These are phyloP conservation scores for Suillus decipiens DNA, from an alignment of 768 basidiomycete species.

Conservation along the genomic window DNA sequence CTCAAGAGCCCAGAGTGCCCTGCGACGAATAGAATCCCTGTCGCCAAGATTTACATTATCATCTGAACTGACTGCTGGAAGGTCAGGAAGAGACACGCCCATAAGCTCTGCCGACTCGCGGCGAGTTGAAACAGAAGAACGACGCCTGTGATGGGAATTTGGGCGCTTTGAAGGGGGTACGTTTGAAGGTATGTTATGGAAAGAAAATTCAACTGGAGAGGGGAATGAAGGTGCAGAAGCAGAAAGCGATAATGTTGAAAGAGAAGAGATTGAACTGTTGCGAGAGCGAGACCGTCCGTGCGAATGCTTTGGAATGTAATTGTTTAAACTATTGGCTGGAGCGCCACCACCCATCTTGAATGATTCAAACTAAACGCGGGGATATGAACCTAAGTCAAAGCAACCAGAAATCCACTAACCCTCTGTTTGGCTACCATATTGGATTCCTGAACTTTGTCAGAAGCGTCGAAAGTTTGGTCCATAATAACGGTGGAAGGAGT, in stretches of 20 bases:
- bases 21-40: slow-evolving; percentile 76
- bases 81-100: slow-evolving; percentile 73
- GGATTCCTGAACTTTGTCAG: slow-evolving; percentile 29
- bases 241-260: slow-evolving; percentile 44
- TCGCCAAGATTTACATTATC: slow-evolving; percentile 71
- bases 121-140: slow-evolving; percentile 87
- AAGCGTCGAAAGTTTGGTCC: slow-evolving; percentile 38
- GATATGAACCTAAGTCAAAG: neutral
- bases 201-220: slow-evolving; percentile 38
- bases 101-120: slow-evolving; percentile 90
- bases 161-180: slow-evolving; percentile 47
- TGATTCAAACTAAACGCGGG: slow-evolving; percentile 60
- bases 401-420: slow-evolving; percentile 25
- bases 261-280: slow-evolving; percentile 52
- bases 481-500: slow-evolving; percentile 38
- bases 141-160: slow-evolving; percentile 81
- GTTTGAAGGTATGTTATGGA: slow-evolving; percentile 26
- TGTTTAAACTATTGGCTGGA: slow-evolving; percentile 41
- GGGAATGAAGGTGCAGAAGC: slow-evolving; percentile 37
- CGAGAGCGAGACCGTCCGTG: slow-evolving; percentile 63
- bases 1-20: slow-evolving; percentile 86
- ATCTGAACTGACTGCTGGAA: slow-evolving; percentile 60
- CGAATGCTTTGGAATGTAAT: slow-evolving; percentile 36
- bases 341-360: slow-evolving; percentile 62
- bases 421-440: slow-evolving; percentile 44